Percentiles rank a stretch among this genome's conserved stretches.
Evolutionary conservation across 2,329 filamentous ascomycete species (phyloP).

Genomic region (Metarhizium album): DNA sequence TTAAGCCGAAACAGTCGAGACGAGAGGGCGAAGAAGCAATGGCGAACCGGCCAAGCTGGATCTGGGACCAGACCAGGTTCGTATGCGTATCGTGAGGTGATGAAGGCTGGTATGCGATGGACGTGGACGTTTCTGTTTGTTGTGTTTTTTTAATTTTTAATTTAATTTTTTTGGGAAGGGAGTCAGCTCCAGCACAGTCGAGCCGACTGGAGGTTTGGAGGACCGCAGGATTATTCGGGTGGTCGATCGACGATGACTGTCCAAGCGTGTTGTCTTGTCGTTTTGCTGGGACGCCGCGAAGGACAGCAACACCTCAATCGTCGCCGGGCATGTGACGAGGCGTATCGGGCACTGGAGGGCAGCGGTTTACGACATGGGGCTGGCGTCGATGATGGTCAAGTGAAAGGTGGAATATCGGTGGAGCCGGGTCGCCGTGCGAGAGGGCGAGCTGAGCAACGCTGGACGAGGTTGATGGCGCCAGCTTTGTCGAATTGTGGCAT

Average conservation of each 20-base stretch:
- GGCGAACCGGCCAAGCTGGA: not conserved
- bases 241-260: not conserved
- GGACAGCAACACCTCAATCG: not conserved
- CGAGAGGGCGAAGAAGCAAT: not conserved
- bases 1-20: constrained; percentile 9
- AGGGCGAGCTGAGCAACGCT: not conserved
- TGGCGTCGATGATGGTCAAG: not conserved
- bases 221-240: not conserved
- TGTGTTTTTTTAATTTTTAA: too few relatives aligned
- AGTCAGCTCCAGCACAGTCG: not conserved
- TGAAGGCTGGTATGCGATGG: not conserved
- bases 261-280: not conserved
- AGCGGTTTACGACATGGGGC: not conserved
- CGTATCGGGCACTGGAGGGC: not conserved
- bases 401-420: not conserved
- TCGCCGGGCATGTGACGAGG: not conserved
- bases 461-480: not conserved
- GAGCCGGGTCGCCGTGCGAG: not conserved
- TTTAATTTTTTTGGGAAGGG: too few relatives aligned
- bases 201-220: not conserved
- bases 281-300: not conserved
- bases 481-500: not conserved
- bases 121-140: too few relatives aligned
- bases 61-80: not conserved
- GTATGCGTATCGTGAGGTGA: not conserved